Percentiles rank a stretch among this genome's conserved stretches.
Conservation (phyloP, 108 stramenopile genomes). For the Fragilaria crotonensis region DNA sequence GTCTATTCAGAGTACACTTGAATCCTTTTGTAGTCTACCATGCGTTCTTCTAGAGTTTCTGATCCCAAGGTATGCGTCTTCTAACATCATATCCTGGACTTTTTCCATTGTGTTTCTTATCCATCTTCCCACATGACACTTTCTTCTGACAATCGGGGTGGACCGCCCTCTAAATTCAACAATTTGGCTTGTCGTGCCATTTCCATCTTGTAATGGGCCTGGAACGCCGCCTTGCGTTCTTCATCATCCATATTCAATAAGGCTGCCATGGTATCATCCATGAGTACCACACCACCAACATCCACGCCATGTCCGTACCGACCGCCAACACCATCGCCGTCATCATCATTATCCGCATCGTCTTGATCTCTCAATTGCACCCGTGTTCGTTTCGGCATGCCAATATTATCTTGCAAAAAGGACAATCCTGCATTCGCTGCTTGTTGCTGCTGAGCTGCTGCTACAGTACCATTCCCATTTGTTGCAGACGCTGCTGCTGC, state of each 20-base stretch:
- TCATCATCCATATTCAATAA: conserved; percentile 52
- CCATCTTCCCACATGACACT: background rate
- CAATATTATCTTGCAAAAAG: conserved; percentile 77
- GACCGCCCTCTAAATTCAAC: conserved; percentile 5
- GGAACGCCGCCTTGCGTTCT: conserved; percentile 55
- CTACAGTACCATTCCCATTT: conserved; percentile 4
- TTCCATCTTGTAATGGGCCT: conserved; percentile 70
- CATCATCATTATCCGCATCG: conserved; percentile 35
- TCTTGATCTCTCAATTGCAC: conserved; percentile 24
- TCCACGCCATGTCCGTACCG: conserved; percentile 1
- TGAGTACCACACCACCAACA: conserved; percentile 16
- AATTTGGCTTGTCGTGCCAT: conserved; percentile 45
- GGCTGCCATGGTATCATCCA: conserved; percentile 50
- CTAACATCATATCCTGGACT: no score
- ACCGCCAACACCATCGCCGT: conserved; percentile 10
- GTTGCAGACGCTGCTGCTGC: conserved; percentile 15
- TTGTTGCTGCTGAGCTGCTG: conserved; percentile 23
- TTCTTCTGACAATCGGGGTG: background rate
- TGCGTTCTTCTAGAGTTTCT: no score
- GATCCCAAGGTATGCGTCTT: no score
- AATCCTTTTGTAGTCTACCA: no score
- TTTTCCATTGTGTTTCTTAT: no score
- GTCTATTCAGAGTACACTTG: no score
- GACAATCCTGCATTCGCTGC: conserved; percentile 14
- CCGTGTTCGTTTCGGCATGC: conserved; percentile 24